A percentile compares a stretch with the other conserved stretches of the same genome.
Evolutionary conservation across 2,329 filamentous ascomycete species (phyloP).

Genomic region (Elsinoe batatas): DNA sequence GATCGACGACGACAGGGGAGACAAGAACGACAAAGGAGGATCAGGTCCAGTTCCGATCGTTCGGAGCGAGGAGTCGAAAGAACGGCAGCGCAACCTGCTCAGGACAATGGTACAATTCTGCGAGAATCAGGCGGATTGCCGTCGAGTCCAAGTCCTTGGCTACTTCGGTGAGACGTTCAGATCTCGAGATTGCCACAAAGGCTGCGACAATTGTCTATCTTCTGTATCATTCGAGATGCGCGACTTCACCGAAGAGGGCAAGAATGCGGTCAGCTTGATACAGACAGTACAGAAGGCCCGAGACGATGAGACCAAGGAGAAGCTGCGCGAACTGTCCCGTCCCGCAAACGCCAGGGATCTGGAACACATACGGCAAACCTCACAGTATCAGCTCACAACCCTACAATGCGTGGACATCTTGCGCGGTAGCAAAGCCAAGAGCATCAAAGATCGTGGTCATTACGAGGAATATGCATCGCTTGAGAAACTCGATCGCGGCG

Average conservation of each 20-base stretch:
- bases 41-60: background rate
- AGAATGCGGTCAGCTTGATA: constrained; percentile 61
- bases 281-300: constrained; percentile 41
- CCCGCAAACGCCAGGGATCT: background rate
- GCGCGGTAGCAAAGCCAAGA: constrained; percentile 56
- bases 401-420: constrained; percentile 78
- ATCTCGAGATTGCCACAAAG: constrained; percentile 57
- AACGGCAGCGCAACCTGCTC: constrained; percentile 76
- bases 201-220: constrained; percentile 84
- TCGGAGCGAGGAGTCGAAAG: constrained; percentile 60
- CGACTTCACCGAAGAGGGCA: constrained; percentile 69
- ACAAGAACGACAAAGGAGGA: constrained; percentile 48
- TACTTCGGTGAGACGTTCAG: constrained; percentile 88
- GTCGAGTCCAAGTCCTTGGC: constrained; percentile 75
- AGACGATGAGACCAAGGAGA: background rate
- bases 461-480: constrained; percentile 58
- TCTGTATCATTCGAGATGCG: constrained; percentile 58
- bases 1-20: constrained; percentile 62
- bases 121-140: constrained; percentile 79
- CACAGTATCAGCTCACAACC: constrained; percentile 51
- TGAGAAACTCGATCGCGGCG: constrained; percentile 58
- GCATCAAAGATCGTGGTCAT: constrained; percentile 40
- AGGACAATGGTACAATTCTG: constrained; percentile 77
- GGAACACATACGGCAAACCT: constrained; percentile 4
- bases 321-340: background rate